Conservation (phyloP, 129 eudicot genomes). For the Lactuca saligna region DNA sequence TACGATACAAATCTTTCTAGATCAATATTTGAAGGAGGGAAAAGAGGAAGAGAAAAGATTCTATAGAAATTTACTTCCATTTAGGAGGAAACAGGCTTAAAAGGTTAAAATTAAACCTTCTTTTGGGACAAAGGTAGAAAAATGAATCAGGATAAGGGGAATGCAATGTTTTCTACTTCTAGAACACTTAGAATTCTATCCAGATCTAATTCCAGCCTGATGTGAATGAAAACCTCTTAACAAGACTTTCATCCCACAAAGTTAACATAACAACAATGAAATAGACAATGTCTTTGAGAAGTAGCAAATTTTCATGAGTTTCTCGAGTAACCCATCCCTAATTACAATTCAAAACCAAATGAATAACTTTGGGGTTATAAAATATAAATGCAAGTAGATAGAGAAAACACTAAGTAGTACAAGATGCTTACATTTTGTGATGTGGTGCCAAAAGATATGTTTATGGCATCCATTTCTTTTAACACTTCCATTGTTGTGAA, state of each 20-base stretch:
- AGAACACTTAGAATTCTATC: too few species aligned
- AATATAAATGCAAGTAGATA: conserved; percentile 11
- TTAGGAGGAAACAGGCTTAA: conserved; percentile 6
- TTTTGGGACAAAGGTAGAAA: not conserved
- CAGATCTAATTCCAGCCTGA: too few species aligned
- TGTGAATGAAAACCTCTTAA: too few species aligned
- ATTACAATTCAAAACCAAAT: not conserved
- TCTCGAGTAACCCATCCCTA: not conserved
- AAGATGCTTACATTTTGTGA: conserved; percentile 50
- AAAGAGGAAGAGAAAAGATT: not conserved
- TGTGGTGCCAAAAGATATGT: conserved; percentile 36
- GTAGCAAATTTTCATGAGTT: not conserved
- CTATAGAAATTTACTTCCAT: not conserved
- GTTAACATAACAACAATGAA: too few species aligned
- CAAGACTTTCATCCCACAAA: too few species aligned
- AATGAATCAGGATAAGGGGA: too few species aligned
- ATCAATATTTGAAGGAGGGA: not conserved
- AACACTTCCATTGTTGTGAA: conserved; percentile 51
- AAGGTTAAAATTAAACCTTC: conserved; percentile 1
- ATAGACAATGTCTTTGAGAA: conserved; percentile 3
- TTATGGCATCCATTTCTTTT: conserved; percentile 50
- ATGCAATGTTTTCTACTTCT: too few species aligned
- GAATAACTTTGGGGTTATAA: conserved; percentile 1
- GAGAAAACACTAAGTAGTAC: conserved; percentile 10
- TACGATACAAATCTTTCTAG: not conserved